Conservation (phyloP, 495 filamentous ascomycete species). For the Hypoxylon fragiforme region DNA sequence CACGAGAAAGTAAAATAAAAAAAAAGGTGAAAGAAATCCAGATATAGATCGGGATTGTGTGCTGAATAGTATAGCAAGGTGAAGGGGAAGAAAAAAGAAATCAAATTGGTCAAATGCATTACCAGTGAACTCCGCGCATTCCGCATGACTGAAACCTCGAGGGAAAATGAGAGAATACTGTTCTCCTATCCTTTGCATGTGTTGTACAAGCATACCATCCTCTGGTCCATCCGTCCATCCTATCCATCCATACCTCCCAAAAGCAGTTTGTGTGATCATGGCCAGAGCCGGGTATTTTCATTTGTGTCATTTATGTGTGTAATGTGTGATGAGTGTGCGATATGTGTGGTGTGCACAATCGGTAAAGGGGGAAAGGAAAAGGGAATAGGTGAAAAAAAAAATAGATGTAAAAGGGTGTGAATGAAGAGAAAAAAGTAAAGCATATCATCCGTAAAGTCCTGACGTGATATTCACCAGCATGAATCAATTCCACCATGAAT, state of each 20-base stretch:
- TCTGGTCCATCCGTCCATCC: conserved; percentile 11
- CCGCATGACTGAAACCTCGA: conserved; percentile 17
- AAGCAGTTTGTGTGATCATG: conserved; percentile 24
- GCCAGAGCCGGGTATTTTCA: conserved; percentile 31
- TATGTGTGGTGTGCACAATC: conserved; percentile 10
- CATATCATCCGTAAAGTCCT: background rate
- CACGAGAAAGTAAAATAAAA: no score
- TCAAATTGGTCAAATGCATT: no score
- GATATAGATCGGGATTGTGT: background rate
- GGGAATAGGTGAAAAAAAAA: background rate
- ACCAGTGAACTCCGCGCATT: conserved; percentile 26
- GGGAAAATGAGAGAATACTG: background rate
- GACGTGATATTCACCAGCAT: background rate
- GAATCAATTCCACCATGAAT: no score
- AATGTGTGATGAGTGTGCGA: no score
- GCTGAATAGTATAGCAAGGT: background rate
- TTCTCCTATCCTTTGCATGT: conserved; percentile 6
- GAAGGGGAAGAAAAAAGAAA: background rate
- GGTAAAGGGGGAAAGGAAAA: conserved; percentile 4
- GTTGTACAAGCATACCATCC: conserved; percentile 23
- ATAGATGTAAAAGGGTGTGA: conserved; percentile 8
- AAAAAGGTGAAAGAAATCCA: background rate
- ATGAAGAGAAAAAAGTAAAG: background rate
- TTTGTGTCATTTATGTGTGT: no score
- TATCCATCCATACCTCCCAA: conserved; percentile 3